phyloP scores from a whole-genome alignment of 2,329 filamentous ascomycete species.

The Colletotrichum endophyticum region DNA sequence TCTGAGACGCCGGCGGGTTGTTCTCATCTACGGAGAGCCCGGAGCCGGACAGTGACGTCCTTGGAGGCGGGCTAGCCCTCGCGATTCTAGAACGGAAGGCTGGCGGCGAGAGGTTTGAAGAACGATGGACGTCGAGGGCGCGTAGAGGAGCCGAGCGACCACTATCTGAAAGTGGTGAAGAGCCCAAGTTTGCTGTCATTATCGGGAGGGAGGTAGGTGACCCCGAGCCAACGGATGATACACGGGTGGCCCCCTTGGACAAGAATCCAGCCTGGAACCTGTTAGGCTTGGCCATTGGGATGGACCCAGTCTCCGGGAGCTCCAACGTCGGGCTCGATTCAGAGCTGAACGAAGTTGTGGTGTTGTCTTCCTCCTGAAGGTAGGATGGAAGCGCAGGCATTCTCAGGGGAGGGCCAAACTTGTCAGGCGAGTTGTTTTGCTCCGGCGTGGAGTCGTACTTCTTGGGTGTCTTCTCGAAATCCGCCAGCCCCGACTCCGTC shows the following conservation, averaged over 20 bases:
- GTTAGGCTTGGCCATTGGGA: constrained; percentile 60
- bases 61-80: constrained; percentile 32
- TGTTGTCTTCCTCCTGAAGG: constrained; percentile 46
- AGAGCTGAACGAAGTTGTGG: constrained; percentile 51
- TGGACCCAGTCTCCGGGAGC: constrained; percentile 46
- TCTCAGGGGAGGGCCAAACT: constrained; percentile 26
- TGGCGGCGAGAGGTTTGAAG: constrained; percentile 56
- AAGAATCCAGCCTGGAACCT: constrained; percentile 91
- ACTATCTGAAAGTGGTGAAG: constrained; percentile 49
- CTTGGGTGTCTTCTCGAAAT: constrained; percentile 90
- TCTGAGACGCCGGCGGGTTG: constrained; percentile 47
- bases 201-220: constrained; percentile 67
- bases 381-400: constrained; percentile 56
- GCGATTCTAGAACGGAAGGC: constrained; percentile 35
- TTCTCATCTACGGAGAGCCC: constrained; percentile 53
- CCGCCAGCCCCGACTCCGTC: constrained; percentile 81
- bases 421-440: constrained; percentile 49
- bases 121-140: constrained; percentile 53
- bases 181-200: constrained; percentile 62
- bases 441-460: constrained; percentile 64
- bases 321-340: constrained; percentile 64
- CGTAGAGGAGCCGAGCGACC: constrained; percentile 55
- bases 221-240: constrained; percentile 48
- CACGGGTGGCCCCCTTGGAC: constrained; percentile 53
- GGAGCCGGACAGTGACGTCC: constrained; percentile 35